Evolutionary conservation across 2,329 filamentous ascomycete species (phyloP).

Genomic region (Microsporum audouinii): DNA sequence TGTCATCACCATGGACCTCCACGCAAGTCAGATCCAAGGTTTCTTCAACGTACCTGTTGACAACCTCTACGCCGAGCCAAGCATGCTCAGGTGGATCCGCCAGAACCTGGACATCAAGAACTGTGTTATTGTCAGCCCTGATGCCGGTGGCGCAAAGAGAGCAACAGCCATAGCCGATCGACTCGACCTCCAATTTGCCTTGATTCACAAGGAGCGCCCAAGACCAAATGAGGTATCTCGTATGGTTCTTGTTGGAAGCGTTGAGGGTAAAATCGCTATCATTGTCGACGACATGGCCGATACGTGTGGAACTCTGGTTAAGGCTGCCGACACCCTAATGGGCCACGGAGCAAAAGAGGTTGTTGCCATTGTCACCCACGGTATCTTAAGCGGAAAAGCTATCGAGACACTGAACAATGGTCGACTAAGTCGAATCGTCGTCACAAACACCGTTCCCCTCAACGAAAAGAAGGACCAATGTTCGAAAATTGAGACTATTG

Average conservation of each 20-base stretch:
- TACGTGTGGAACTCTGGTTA: constrained; percentile 77
- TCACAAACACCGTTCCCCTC: constrained; percentile 79
- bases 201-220: constrained; percentile 93
- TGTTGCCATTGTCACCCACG: constrained; percentile 90
- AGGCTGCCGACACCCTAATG: constrained; percentile 81
- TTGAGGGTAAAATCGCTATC: constrained; percentile 82
- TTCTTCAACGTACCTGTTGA: constrained; percentile 81
- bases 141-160: constrained; percentile 89
- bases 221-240: constrained; percentile 82
- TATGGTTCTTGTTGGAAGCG: constrained; percentile 94
- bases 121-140: constrained; percentile 87
- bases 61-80: constrained; percentile 87
- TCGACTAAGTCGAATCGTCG: constrained; percentile 64
- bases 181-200: constrained; percentile 77
- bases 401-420: constrained; percentile 76
- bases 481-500: constrained; percentile 75
- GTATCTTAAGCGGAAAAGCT: constrained; percentile 77
- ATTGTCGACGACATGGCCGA: constrained; percentile 98
- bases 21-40: constrained; percentile 86
- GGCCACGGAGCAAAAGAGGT: constrained; percentile 77
- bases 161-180: constrained; percentile 89
- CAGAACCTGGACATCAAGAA: constrained; percentile 72
- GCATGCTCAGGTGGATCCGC: constrained; percentile 79
- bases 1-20: constrained; percentile 92
- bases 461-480: constrained; percentile 70